phyloP scores from a whole-genome alignment of 257 asterid genomes.

The Salvia splendens region DNA sequence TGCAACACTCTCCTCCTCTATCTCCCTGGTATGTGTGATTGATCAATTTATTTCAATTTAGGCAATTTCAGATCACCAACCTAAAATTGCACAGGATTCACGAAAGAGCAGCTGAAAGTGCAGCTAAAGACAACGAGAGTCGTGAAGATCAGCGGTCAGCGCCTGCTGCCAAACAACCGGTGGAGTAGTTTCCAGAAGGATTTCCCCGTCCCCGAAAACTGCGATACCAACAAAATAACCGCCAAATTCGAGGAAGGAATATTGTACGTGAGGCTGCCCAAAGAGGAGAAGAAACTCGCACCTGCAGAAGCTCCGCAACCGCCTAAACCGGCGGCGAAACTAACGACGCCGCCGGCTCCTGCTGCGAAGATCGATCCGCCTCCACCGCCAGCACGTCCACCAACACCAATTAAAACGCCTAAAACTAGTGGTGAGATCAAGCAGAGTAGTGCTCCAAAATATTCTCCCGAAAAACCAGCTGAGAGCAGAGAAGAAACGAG shows the following conservation, averaged over 20 bases:
- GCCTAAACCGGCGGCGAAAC: conserved; percentile 15
- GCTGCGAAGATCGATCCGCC: conserved; percentile 18
- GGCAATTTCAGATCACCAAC: no score
- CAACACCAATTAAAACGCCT: conserved; percentile 1
- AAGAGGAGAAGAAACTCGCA: conserved; percentile 30
- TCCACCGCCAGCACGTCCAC: background rate
- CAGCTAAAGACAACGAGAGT: conserved; percentile 44
- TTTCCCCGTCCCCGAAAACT: conserved; percentile 46
- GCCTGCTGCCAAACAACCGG: conserved; percentile 34
- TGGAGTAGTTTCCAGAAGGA: conserved; percentile 55
- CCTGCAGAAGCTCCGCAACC: conserved; percentile 28
- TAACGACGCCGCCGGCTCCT: conserved; percentile 17
- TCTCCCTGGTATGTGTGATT: conserved; percentile 50
- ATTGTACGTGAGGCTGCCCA: conserved; percentile 55
- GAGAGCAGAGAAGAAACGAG: background rate
- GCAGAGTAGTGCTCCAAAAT: conserved; percentile 10
- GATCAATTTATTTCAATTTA: no score
- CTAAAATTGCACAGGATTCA: conserved; percentile 45
- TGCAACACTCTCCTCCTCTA: conserved; percentile 53
- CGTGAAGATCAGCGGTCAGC: conserved; percentile 59
- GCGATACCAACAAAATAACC: conserved; percentile 49
- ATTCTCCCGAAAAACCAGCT: background rate
- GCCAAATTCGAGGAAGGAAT: conserved; percentile 65
- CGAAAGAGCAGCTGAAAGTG: conserved; percentile 57
- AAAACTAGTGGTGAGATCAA: conserved; percentile 16